phyloP scores from a whole-genome alignment of 2,329 filamentous ascomycete species.

The Didymella exigua region DNA sequence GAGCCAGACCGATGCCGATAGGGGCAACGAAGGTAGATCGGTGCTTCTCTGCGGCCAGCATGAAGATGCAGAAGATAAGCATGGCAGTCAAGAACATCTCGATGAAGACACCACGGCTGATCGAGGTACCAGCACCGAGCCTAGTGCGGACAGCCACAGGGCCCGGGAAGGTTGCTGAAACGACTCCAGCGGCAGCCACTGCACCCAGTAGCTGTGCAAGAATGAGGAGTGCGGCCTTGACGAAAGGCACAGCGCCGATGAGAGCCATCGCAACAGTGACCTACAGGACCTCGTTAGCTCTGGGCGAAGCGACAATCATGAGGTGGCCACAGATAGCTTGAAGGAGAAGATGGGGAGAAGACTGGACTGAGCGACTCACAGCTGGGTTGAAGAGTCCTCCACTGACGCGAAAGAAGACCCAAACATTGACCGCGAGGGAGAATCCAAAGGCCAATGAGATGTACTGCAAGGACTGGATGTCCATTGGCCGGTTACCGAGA shows the following conservation, averaged over 20 bases:
- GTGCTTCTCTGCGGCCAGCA: slow-evolving; percentile 52
- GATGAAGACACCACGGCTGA: slow-evolving; percentile 55
- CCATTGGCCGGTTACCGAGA: slow-evolving; percentile 30
- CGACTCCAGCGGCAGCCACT: slow-evolving; percentile 54
- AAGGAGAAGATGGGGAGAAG: no score
- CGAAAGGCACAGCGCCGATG: slow-evolving; percentile 55
- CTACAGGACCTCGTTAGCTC: slow-evolving; percentile 29
- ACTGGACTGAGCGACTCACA: slow-evolving; percentile 50
- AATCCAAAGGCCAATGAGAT: slow-evolving; percentile 48
- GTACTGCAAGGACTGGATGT: slow-evolving; percentile 39
- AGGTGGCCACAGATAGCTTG: slow-evolving; percentile 2
- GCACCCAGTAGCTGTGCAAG: slow-evolving; percentile 54
- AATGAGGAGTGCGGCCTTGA: slow-evolving; percentile 52
- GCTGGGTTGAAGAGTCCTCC: slow-evolving; percentile 50
- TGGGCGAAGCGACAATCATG: neutral
- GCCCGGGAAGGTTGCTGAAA: slow-evolving; percentile 53
- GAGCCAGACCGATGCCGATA: slow-evolving; percentile 52
- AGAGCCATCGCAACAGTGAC: slow-evolving; percentile 57
- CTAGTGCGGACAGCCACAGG: slow-evolving; percentile 54
- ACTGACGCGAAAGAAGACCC: slow-evolving; percentile 50
- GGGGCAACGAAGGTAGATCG: slow-evolving; percentile 49
- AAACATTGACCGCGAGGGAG: slow-evolving; percentile 48
- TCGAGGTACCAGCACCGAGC: slow-evolving; percentile 50
- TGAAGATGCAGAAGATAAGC: slow-evolving; percentile 57
- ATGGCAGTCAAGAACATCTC: slow-evolving; percentile 59